Evolutionary conservation across 1,284 basidiomycete species (phyloP), one percentile per base, ranked within the genome.

Genomic region (Rhodotorula sp.): DNA sequence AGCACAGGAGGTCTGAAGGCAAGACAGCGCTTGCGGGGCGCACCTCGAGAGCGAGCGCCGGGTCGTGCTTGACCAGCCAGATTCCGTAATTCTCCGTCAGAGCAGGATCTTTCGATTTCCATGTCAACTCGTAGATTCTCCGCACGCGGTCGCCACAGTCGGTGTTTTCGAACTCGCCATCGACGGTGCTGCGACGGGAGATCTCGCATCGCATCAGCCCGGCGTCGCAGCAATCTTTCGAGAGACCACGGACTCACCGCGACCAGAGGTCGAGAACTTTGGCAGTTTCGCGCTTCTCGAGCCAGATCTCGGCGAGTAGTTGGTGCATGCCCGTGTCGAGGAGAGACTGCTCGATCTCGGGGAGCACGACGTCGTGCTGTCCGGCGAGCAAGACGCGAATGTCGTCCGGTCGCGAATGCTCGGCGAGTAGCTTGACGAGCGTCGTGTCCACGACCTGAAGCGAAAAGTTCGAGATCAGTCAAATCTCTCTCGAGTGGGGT

Each of bases 381-480:
- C 85, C 85, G 47, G 87, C 84, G 8, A 93, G 81, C 5, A 93
- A 83, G 3, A 84, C 82, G 48, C 87, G 85, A 21, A 93, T 84
- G 62, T 91, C 89, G 20, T 85, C 81, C 1, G 86, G 87, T 69
- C 87, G 87, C 56, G 87, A 85, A n/a, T 84, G 82, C 68, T 87
- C 84, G 0, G 89, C 87, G 39, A 90, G 87, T 14, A 95, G 83
- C 78, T 90, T 90, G 23, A 87, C 89, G 0, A 95, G 85, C 0
- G 90, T 88, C 0, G 92, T 94, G 77, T 95, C 93, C 34, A 95
- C 87, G 52, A 90, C 86, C 89, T 91, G 76, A 15, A 56, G 34
- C 43, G 20, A 26, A 23, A 26, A 21, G 31, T 68, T 57, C 21
- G 59, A 65, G 26, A 68, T 67, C 29, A 72, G 60, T 34, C 64